A percentile compares a stretch with the other conserved stretches of the same genome.
Evolutionary conservation across 352 stramenopile genomes (phyloP).

Genomic region (Pythium brachiatum): DNA sequence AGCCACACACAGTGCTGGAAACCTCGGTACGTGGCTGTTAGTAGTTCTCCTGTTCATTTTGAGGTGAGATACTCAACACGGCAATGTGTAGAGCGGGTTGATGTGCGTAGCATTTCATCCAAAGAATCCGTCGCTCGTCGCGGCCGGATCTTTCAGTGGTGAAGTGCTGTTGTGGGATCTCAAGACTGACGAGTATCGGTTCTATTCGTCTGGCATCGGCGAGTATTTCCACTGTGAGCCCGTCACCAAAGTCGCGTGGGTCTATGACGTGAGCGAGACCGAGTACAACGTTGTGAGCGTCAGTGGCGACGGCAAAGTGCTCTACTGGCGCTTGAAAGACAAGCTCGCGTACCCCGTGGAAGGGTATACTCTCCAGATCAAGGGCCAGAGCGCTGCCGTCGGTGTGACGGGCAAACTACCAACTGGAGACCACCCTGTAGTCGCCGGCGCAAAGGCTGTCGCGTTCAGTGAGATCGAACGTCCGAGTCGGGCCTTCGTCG

Average conservation of each 20-base stretch:
- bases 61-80: no score
- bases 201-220: conserved; percentile 77
- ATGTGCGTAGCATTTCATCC: conserved; percentile 88
- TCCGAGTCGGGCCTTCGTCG: conserved; percentile 69
- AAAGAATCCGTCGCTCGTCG: conserved; percentile 75
- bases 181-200: conserved; percentile 58
- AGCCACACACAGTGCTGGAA: conserved; percentile 73
- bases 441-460: conserved; percentile 65
- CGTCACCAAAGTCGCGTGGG: conserved; percentile 78
- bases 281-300: conserved; percentile 84
- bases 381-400: conserved; percentile 12
- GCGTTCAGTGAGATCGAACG: conserved; percentile 65
- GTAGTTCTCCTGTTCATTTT: no score
- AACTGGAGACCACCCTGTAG: conserved; percentile 7
- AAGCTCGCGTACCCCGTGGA: conserved; percentile 84
- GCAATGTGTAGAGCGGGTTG: conserved; percentile 63
- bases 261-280: conserved; percentile 67
- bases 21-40: conserved; percentile 52
- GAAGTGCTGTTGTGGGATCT: conserved; percentile 85
- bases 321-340: conserved; percentile 87
- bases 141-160: conserved; percentile 84
- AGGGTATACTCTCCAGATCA: conserved; percentile 73
- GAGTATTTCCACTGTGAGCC: conserved; percentile 89
- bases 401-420: background rate
- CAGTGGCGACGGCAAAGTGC: conserved; percentile 80